phyloP scores from a whole-genome alignment of 257 asterid species.

The Capsicum pubescens region DNA sequence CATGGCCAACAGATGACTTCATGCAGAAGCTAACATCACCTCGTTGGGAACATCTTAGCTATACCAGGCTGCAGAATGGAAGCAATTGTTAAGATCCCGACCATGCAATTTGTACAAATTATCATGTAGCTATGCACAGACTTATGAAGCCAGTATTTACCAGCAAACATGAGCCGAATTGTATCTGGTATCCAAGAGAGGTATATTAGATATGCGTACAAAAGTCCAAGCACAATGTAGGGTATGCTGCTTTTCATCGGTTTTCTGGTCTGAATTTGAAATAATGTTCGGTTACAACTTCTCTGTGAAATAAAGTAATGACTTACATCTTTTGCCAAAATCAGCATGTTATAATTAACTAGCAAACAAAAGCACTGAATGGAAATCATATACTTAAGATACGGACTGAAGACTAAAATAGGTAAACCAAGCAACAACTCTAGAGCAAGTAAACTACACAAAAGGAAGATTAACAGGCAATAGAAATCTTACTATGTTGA shows the following conservation, averaged over 20 bases:
- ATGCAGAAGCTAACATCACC: constrained; percentile 87
- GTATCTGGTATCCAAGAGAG: constrained; percentile 92
- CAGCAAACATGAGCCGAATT: constrained; percentile 20
- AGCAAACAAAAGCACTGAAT: background rate
- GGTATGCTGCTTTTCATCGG: constrained; percentile 65
- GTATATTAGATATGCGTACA: constrained; percentile 68
- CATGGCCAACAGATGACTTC: constrained; percentile 81
- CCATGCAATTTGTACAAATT: background rate
- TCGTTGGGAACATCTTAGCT: constrained; percentile 82
- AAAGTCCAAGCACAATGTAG: constrained; percentile 60
- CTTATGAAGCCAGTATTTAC: constrained; percentile 88
- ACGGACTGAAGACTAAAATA: background rate
- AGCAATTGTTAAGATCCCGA: background rate
- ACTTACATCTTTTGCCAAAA: too few relatives aligned
- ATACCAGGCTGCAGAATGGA: constrained; percentile 67
- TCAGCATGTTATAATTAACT: too few relatives aligned
- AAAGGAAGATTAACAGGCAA: background rate
- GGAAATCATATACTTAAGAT: background rate
- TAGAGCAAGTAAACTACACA: background rate
- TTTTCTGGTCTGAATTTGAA: constrained; percentile 64
- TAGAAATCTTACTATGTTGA: background rate
- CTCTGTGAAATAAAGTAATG: too few relatives aligned
- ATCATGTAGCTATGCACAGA: constrained; percentile 31
- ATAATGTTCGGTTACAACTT: background rate
- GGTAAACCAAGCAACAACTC: background rate